These are phyloP conservation scores for Anisodus acutangulus DNA, from an alignment of 257 asterid species.

Conservation along the genomic window DNA sequence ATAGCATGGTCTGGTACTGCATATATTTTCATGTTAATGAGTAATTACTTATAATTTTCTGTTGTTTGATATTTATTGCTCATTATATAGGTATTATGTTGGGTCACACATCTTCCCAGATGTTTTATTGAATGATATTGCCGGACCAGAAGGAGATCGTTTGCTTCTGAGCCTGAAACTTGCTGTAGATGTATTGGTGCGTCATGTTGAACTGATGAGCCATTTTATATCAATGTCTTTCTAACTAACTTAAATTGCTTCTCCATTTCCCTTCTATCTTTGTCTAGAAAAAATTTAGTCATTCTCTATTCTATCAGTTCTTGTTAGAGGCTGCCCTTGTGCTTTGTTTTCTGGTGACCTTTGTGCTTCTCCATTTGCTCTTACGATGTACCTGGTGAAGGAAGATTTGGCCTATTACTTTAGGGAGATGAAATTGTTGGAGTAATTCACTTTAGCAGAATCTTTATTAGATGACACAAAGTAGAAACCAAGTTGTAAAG, in stretches of 20 bases:
- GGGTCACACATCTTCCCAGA: conserved; percentile 83
- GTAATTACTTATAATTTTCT: not conserved
- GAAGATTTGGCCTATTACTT: not conserved
- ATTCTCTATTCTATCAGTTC: conserved; percentile 9
- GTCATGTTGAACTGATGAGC: conserved; percentile 41
- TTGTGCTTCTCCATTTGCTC: conserved; percentile 23
- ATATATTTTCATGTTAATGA: not conserved
- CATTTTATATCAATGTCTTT: conserved; percentile 31
- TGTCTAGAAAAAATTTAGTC: no score
- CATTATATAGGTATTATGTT: conserved; percentile 66
- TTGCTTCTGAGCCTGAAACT: conserved; percentile 93
- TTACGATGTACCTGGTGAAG: not conserved
- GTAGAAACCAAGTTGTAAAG: conserved; percentile 2
- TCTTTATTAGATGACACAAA: not conserved
- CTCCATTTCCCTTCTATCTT: not conserved
- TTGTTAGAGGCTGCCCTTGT: conserved; percentile 23
- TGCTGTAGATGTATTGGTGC: conserved; percentile 94
- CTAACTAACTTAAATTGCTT: not conserved
- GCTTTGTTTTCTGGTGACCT: not conserved
- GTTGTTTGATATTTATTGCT: conserved; percentile 30
- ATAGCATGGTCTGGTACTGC: not conserved
- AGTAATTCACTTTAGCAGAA: conserved; percentile 7
- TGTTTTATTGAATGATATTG: conserved; percentile 91
- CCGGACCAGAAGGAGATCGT: conserved; percentile 97
- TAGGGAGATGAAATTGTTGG: conserved; percentile 9